Evolutionary conservation across 2,329 filamentous ascomycete species (phyloP).

Genomic region (Aspergillus carbonarius): DNA sequence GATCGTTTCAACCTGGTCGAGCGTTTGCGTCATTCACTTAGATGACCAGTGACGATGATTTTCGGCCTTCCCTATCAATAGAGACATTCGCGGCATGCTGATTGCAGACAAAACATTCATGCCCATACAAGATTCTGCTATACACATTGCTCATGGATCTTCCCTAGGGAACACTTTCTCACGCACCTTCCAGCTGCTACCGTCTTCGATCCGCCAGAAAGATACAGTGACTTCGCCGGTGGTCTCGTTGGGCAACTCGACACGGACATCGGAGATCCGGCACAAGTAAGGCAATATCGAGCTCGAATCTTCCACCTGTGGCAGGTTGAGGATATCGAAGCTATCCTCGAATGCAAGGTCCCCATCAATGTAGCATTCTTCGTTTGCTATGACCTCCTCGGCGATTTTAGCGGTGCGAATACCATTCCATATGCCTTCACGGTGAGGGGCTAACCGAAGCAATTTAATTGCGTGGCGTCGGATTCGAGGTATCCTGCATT

Average conservation of each 20-base stretch:
- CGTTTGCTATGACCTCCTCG: conserved; percentile 1
- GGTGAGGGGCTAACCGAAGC: conserved; percentile 1
- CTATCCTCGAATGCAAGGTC: not conserved
- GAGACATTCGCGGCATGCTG: too few species aligned
- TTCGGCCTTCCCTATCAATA: too few species aligned
- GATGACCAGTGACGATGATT: too few species aligned
- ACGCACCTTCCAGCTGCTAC: not conserved
- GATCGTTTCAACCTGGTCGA: too few species aligned
- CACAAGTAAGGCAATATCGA: not conserved
- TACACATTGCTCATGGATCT: not conserved
- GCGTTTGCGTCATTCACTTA: too few species aligned
- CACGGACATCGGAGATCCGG: not conserved
- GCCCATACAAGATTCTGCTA: too few species aligned
- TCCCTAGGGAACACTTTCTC: not conserved
- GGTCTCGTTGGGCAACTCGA: not conserved
- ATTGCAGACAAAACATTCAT: too few species aligned
- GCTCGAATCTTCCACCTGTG: not conserved
- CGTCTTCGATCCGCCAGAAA: not conserved
- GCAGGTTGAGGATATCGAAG: not conserved
- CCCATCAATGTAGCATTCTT: conserved; percentile 1
- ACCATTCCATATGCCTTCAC: conserved; percentile 10
- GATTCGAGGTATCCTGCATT: conserved; percentile 34
- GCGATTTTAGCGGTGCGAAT: conserved; percentile 3
- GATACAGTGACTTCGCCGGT: not conserved
- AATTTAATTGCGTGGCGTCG: conserved; percentile 24